Evolutionary conservation across 129 eudicot species (phyloP).

Genomic region (Cynara cardunculus): DNA sequence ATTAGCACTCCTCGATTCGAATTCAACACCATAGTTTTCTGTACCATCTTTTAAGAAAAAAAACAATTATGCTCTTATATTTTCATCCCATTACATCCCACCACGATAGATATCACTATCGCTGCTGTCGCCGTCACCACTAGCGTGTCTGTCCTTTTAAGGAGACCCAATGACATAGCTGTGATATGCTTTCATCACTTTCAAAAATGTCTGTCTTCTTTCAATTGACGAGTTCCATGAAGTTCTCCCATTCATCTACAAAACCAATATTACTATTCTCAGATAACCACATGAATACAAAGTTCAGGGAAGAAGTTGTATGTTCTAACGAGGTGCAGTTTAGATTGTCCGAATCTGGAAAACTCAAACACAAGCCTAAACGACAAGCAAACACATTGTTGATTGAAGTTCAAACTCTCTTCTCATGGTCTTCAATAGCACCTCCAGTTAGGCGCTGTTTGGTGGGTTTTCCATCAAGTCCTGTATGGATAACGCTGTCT

Average conservation of each 20-base stretch:
- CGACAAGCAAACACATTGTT: slow-evolving; percentile 8
- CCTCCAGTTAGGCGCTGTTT: not conserved
- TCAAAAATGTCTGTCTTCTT: slow-evolving; percentile 70
- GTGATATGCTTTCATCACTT: slow-evolving; percentile 83
- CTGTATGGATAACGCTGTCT: too few relatives aligned
- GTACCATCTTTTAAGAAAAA: too few relatives aligned
- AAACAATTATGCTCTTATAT: too few relatives aligned
- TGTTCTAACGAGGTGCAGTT: slow-evolving; percentile 11
- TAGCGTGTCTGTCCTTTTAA: slow-evolving; percentile 98
- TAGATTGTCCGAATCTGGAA: slow-evolving; percentile 61
- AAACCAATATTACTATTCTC: slow-evolving; percentile 17
- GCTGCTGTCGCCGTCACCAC: too few relatives aligned
- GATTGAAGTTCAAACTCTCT: slow-evolving; percentile 5
- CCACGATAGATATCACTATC: too few relatives aligned
- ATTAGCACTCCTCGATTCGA: too few relatives aligned
- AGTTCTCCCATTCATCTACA: slow-evolving; percentile 97
- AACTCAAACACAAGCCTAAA: not conserved
- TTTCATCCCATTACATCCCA: too few relatives aligned
- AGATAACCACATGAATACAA: slow-evolving; percentile 9
- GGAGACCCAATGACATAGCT: slow-evolving; percentile 98
- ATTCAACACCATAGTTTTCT: too few relatives aligned
- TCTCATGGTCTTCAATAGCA: slow-evolving; percentile 11
- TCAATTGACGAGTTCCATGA: slow-evolving; percentile 89
- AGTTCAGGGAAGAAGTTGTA: slow-evolving; percentile 9
- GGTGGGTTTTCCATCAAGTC: too few relatives aligned